These are phyloP conservation scores for Solanum piurae DNA, from an alignment of 257 asterid genomes.

Conservation along the genomic window DNA sequence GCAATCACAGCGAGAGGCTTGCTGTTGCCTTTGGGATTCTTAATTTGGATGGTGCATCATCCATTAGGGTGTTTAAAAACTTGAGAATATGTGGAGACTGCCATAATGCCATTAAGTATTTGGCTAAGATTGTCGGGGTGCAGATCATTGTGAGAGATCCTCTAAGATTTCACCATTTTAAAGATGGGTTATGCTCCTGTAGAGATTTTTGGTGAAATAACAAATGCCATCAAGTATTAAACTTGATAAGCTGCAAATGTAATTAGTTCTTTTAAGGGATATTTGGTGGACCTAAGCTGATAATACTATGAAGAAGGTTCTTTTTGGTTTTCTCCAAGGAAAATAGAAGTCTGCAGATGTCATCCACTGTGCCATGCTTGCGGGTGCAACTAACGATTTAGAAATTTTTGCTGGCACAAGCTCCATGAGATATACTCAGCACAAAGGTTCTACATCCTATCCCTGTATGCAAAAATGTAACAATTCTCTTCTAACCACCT, in stretches of 20 bases:
- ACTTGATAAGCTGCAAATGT: not conserved
- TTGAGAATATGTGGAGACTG: constrained; percentile 25
- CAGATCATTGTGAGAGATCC: constrained; percentile 16
- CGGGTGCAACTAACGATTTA: not conserved
- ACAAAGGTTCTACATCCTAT: not conserved
- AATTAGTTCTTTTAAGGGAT: not conserved
- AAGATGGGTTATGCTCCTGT: constrained; percentile 21
- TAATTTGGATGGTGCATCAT: constrained; percentile 46
- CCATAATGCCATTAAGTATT: constrained; percentile 43
- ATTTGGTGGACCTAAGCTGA: not conserved
- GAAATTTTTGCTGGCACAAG: not conserved
- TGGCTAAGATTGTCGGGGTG: constrained; percentile 13
- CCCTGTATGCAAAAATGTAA: not conserved
- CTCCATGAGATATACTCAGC: not conserved
- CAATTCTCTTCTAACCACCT: not conserved
- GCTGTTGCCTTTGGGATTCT: constrained; percentile 70
- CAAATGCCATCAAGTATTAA: not conserved
- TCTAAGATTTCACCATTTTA: constrained; percentile 19
- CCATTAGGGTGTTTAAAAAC: constrained; percentile 51
- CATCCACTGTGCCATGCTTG: not conserved
- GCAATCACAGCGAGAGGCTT: constrained; percentile 67
- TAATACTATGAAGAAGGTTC: not conserved
- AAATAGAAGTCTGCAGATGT: not conserved
- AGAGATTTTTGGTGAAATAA: constrained; percentile 19
- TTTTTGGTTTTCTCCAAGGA: not conserved